Conservation (phyloP, 2,329 filamentous ascomycete genomes). For the Lachnum nothofagi region DNA sequence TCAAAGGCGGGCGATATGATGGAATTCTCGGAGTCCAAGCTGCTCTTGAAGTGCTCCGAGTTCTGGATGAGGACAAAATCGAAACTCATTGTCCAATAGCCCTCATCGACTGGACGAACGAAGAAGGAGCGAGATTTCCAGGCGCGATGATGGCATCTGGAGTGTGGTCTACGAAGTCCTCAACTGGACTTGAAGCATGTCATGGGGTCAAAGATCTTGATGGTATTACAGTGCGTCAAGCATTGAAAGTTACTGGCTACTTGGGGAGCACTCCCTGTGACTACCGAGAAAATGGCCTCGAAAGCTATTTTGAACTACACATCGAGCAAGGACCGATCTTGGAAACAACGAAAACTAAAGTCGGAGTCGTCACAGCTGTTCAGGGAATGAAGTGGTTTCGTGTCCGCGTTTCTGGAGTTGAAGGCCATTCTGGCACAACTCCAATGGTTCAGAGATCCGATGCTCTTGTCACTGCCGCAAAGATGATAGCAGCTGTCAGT, state of each 20-base stretch:
- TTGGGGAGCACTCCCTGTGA: slow-evolving; percentile 55
- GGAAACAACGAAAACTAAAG: slow-evolving; percentile 54
- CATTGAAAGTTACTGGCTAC: slow-evolving; percentile 63
- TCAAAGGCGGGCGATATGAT: slow-evolving; percentile 55
- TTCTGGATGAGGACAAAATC: slow-evolving; percentile 60
- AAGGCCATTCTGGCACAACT: slow-evolving; percentile 27
- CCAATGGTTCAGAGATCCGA: slow-evolving; percentile 57
- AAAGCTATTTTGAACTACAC: slow-evolving; percentile 74
- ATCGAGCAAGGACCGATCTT: slow-evolving; percentile 68
- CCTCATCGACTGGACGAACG: slow-evolving; percentile 36
- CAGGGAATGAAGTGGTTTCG: slow-evolving; percentile 64
- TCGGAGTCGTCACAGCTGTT: slow-evolving; percentile 66
- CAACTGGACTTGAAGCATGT: slow-evolving; percentile 50
- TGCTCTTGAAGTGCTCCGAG: slow-evolving; percentile 65
- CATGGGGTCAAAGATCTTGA: slow-evolving; percentile 51
- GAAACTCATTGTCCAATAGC: slow-evolving; percentile 65
- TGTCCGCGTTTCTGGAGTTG: slow-evolving; percentile 49
- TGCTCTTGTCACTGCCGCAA: slow-evolving; percentile 48
- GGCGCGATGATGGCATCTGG: slow-evolving; percentile 68
- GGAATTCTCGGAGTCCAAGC: slow-evolving; percentile 70
- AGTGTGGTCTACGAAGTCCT: slow-evolving; percentile 66
- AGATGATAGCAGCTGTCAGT: slow-evolving; percentile 21
- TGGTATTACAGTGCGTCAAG: slow-evolving; percentile 18
- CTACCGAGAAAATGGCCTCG: slow-evolving; percentile 57
- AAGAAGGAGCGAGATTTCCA: slow-evolving; percentile 76